Conservation (phyloP, 257 asterid species). For the Salvia miltiorrhiza region DNA sequence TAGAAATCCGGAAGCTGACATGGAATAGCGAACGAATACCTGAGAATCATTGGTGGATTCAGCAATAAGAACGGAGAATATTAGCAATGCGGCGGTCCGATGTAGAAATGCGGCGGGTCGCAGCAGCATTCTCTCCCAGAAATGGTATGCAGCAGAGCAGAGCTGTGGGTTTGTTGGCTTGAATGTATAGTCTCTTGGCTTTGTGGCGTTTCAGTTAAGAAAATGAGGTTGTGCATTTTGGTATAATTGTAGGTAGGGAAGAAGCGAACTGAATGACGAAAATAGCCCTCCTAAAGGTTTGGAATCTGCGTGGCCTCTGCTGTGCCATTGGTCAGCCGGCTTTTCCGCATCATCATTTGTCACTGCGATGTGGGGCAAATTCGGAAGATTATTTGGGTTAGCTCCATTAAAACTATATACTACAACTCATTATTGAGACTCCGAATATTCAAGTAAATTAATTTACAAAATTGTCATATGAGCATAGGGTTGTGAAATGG, state of each 20-base stretch:
- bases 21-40: constrained; percentile 25
- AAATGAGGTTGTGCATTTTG: not conserved
- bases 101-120: constrained; percentile 24
- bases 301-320: constrained; percentile 30
- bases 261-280: not conserved
- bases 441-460: no score
- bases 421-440: no score
- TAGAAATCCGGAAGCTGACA: not conserved
- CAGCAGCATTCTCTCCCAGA: constrained; percentile 29
- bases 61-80: constrained; percentile 29
- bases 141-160: not conserved
- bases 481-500: no score
- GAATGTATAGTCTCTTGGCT: not conserved
- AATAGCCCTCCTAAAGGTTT: constrained; percentile 20
- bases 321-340: constrained; percentile 28
- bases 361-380: not conserved
- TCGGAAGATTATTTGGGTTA: not conserved
- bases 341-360: not conserved
- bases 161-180: not conserved
- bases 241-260: not conserved
- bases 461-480: no score
- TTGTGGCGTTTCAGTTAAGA: not conserved
- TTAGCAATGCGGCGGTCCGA: constrained; percentile 32
- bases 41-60: constrained; percentile 49
- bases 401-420: no score